Evolutionary conservation across 768 basidiomycete genomes (phyloP), one percentile per base, ranked within the genome.

Genomic region (Auricularia cornea): DNA sequence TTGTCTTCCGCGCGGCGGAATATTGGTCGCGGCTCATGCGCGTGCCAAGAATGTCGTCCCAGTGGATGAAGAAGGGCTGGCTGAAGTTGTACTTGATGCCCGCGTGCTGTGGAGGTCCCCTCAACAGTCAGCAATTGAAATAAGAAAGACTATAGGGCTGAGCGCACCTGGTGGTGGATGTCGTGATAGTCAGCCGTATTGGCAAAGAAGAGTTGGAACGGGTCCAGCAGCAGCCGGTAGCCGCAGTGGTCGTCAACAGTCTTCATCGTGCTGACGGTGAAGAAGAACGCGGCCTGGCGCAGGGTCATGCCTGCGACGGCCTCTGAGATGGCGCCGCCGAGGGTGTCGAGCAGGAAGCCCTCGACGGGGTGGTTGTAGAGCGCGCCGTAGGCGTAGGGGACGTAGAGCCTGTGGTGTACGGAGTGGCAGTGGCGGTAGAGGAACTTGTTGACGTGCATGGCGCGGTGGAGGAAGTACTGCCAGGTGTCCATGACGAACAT

Each of bases 161-260:
- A 12, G 76, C 75, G 69, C 63, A 89, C 90, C 81, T 95, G 94
- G 74, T 98, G 96, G 71, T 98, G 96, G 65, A 98, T 97, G 73
- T 98, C 96, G 73, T 98, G 96, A 74, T 96, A 99, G 74, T 96
- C 92, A 1, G 94, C 90, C 72, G 93, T 97, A 72, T 99, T 99
- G 3, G 80, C 76, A 59, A 87, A 90, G 62, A 98, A 66, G 70
- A 91, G 70, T 74, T 98, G 96, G 30, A 94, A 75, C 0, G 95
- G 97, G 70, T 99, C 97, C 76, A 88, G 96, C 54, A 94, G 93
- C 14, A 98, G 74, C 32, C 74, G 79, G 72, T 96, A 98, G 3
- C 94, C 95, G 65, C 93, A 96, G 72, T 97, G 95, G 72, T 96
- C 94, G 68, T 97, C 94, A 59, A 97, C 92, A 1, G 95, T 96